phyloP scores from a whole-genome alignment of 768 basidiomycete genomes.

The Leucocoprinus birnbaumii region DNA sequence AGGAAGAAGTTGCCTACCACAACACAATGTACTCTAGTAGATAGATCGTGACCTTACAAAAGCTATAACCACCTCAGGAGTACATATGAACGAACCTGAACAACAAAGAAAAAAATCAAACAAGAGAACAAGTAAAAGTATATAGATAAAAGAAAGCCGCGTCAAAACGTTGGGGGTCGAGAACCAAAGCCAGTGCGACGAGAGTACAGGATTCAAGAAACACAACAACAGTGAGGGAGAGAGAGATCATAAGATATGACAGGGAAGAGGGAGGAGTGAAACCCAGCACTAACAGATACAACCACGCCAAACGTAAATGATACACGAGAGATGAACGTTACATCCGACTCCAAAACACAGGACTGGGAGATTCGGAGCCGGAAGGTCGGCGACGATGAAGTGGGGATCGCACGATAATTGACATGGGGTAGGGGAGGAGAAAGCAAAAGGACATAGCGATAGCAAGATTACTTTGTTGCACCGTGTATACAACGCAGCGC shows the following conservation, averaged over 20 bases:
- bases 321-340: constrained; percentile 6
- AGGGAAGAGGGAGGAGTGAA: too few species aligned
- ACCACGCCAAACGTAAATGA: constrained; percentile 3
- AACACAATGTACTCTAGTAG: constrained; percentile 4
- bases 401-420: background rate
- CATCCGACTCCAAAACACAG: constrained; percentile 3
- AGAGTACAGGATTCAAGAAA: background rate
- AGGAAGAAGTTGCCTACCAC: constrained; percentile 3
- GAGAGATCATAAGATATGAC: background rate
- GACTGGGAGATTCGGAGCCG: too few species aligned
- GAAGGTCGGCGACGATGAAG: too few species aligned
- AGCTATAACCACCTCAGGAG: background rate
- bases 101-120: too few species aligned
- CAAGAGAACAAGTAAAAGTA: background rate
- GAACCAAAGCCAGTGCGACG: background rate
- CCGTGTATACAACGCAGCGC: background rate
- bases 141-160: constrained; percentile 12
- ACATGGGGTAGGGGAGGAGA: background rate
- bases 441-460: constrained; percentile 11
- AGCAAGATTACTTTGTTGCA: constrained; percentile 4
- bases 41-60: constrained; percentile 9
- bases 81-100: constrained; percentile 9
- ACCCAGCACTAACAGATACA: constrained; percentile 1
- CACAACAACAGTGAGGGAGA: background rate
- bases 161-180: constrained; percentile 2